Base-by-base conservation (phyloP, 768 basidiomycete genomes). In the Tylopilus sp. region DNA sequence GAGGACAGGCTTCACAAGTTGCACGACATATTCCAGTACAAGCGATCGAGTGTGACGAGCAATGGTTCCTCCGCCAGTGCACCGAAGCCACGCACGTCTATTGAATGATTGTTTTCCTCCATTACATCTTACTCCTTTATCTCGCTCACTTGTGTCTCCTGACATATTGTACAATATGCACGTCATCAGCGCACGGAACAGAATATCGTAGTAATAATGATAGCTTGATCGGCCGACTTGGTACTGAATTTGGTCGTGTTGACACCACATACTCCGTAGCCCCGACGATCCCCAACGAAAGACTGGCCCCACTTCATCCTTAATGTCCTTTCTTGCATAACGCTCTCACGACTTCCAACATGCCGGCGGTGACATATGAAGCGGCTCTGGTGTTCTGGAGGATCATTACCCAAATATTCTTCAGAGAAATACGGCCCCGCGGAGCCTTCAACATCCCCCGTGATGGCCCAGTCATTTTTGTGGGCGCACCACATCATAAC, bases 371-470 rank as follows among this genome's bases (percentile, higher is more conserved):
- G 22, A 57, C 74, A 60, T 94, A 93, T 66, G 88, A 93, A 65
- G 76, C 82, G 25, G 84, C 84, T 36, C 83, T 96, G 70, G 67
- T 89, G 43, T 92, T 96, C 72, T 96, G 90, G 91, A 75, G 87
- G 52, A 75, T 80, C 3, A 80, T 96, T 52, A 92, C 89, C 58
- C 89, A 89, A 72, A 85, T 98, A 61, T 98, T 98, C 79, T 98
- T 98, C 76, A 78, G 96, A 60, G 96, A 98, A 74, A 86, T 98
- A 63, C 81, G 96, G 53, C 91, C 94, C 4, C 78, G 96, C 70
- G 92, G 96, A 46, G 89, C 94, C 30, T 98, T 89, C 80, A 91
- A 97, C 68, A 91, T 98, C 54, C 96, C 96, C 24, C 79, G 79
- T 52, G 81, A 90, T 53, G 96, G 93, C 0, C 90, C 96, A 3